phyloP scores from a whole-genome alignment of 768 basidiomycete species.

The Lactarius sanguifluus region DNA sequence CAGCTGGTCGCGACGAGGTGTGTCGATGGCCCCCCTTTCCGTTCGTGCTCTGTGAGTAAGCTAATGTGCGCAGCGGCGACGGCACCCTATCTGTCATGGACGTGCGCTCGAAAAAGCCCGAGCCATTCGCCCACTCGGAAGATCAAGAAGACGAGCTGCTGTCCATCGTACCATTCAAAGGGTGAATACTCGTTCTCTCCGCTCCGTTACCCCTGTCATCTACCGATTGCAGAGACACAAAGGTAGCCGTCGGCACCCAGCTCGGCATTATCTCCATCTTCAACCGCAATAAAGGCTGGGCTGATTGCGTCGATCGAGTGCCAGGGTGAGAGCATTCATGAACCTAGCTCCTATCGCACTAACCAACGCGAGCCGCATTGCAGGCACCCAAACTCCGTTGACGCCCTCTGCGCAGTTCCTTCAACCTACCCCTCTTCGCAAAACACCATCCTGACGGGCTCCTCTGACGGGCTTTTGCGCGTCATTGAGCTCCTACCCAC shows the following conservation, averaged over 20 bases:
- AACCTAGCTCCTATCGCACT: conserved; percentile 17
- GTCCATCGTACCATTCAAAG: conserved; percentile 81
- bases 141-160: conserved; percentile 96
- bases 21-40: conserved; percentile 26
- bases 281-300: conserved; percentile 85
- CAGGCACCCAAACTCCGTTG: conserved; percentile 90
- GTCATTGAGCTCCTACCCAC: conserved; percentile 87
- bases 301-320: conserved; percentile 87
- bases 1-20: conserved; percentile 89
- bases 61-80: conserved; percentile 57
- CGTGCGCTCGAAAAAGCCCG: conserved; percentile 74
- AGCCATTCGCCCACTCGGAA: conserved; percentile 83
- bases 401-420: conserved; percentile 78
- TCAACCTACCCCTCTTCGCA: conserved; percentile 60
- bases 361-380: conserved; percentile 11
- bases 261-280: conserved; percentile 88
- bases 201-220: conserved; percentile 1
- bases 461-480: conserved; percentile 87
- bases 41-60: not conserved
- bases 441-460: conserved; percentile 80
- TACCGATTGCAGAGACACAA: conserved; percentile 54
- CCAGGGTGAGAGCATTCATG: conserved; percentile 57
- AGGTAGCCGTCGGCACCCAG: conserved; percentile 87
- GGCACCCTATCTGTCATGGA: conserved; percentile 93
- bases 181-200: conserved; percentile 43